A percentile compares a stretch with the other conserved stretches of the same genome.
phyloP scores from a whole-genome alignment of 805 yeast genomes.

The Yarrowia yakushimensis region DNA sequence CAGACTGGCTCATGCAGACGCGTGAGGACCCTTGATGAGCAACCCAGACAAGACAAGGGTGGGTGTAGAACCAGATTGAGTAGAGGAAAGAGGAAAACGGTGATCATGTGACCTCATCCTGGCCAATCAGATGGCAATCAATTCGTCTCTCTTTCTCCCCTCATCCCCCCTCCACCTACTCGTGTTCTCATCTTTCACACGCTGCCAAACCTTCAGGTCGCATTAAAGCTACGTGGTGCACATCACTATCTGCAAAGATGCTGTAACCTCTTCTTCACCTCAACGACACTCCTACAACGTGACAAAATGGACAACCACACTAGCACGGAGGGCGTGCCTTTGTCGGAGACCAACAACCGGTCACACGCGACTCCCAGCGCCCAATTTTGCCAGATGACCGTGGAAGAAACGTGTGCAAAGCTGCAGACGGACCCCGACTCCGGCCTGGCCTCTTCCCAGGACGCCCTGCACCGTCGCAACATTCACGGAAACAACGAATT shows the following conservation, averaged over 20 bases:
- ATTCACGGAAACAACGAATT: slow-evolving; percentile 82
- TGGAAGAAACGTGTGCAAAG: slow-evolving; percentile 60
- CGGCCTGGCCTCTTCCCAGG: slow-evolving; percentile 70
- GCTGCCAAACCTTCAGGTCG: background rate
- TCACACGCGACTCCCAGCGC: slow-evolving; percentile 52
- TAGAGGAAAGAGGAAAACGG: too few relatives aligned
- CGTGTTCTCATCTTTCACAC: background rate
- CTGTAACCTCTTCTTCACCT: background rate
- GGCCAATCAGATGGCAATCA: too few relatives aligned
- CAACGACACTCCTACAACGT: background rate
- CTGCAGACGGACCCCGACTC: slow-evolving; percentile 55
- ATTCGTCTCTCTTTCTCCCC: background rate
- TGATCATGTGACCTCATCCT: too few relatives aligned
- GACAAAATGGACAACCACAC: slow-evolving; percentile 15
- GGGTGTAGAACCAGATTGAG: too few relatives aligned
- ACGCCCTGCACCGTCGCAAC: slow-evolving; percentile 64
- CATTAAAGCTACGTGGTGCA: slow-evolving; percentile 5
- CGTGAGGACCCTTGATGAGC: too few relatives aligned
- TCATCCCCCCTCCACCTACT: background rate
- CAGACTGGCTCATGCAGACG: too few relatives aligned
- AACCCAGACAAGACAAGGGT: too few relatives aligned
- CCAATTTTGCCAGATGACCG: slow-evolving; percentile 56
- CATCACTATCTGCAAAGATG: background rate
- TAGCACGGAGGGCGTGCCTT: slow-evolving; percentile 22
- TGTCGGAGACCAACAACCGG: slow-evolving; percentile 21